phyloP scores from a whole-genome alignment of 73 alveolate species.

The Blepharisma stoltei region DNA sequence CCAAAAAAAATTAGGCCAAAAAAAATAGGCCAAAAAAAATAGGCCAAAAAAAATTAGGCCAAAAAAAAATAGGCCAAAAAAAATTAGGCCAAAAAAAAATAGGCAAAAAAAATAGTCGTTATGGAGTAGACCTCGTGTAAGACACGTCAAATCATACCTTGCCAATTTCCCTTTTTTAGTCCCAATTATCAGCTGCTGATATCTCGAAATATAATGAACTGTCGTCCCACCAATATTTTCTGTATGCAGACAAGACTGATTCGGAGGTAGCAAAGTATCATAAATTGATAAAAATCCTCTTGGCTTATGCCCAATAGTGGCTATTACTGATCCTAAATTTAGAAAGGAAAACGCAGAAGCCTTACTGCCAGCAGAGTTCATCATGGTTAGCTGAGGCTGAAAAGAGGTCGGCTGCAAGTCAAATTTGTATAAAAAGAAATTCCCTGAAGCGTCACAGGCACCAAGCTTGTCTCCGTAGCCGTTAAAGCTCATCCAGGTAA shows the following conservation, averaged over 20 bases:
- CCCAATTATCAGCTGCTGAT: slow-evolving; percentile 3
- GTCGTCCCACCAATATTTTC: slow-evolving; percentile 27
- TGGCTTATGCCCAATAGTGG: slow-evolving; percentile 29
- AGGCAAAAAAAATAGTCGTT: too few species aligned
- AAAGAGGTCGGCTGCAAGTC: slow-evolving; percentile 31
- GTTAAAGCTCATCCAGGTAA: slow-evolving; percentile 20
- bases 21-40: too few species aligned
- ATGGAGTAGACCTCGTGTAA: too few species aligned
- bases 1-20: too few species aligned
- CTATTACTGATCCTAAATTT: slow-evolving; percentile 20
- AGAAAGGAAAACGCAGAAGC: slow-evolving; percentile 8
- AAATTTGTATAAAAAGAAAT: slow-evolving; percentile 25
- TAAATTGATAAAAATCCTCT: slow-evolving; percentile 6
- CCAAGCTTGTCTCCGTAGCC: slow-evolving; percentile 30
- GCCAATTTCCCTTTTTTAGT: slow-evolving; percentile 8
- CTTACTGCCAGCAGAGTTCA: background rate
- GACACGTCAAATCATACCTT: background rate
- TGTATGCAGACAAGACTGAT: background rate
- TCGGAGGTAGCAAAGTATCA: slow-evolving; percentile 30
- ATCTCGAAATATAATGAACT: slow-evolving; percentile 1
- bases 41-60: too few species aligned
- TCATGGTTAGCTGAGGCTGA: slow-evolving; percentile 25
- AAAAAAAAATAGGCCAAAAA: too few species aligned
- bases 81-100: too few species aligned
- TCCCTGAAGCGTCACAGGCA: slow-evolving; percentile 29